phyloP scores from a whole-genome alignment of 2,329 filamentous ascomycete species.

The Talaromyces sp. region DNA sequence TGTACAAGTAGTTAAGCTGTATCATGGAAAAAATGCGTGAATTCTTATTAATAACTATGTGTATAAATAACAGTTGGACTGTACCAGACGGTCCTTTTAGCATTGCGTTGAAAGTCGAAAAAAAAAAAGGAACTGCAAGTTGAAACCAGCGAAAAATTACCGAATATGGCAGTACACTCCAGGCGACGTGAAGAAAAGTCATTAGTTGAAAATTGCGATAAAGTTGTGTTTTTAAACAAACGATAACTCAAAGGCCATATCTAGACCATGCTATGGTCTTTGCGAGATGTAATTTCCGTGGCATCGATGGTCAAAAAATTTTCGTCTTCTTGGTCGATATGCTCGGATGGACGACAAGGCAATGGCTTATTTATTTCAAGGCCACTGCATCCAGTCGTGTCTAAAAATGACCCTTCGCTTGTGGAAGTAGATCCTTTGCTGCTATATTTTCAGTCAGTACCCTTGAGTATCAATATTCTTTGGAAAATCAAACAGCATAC shows the following conservation, averaged over 20 bases:
- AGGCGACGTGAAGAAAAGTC: background rate
- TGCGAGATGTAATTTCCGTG: background rate
- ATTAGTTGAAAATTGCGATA: background rate
- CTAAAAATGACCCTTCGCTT: background rate
- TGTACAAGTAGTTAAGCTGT: background rate
- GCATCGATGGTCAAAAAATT: background rate
- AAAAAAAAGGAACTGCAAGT: too few relatives aligned
- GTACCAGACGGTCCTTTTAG: background rate
- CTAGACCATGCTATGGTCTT: background rate
- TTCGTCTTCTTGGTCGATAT: background rate
- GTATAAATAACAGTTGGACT: background rate
- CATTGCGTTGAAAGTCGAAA: background rate
- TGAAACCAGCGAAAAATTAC: background rate
- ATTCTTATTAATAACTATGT: background rate
- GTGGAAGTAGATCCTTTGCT: background rate
- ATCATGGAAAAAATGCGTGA: background rate
- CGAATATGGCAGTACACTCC: background rate
- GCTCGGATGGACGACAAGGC: background rate
- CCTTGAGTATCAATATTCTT: background rate
- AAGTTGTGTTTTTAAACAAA: background rate
- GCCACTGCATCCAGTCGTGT: background rate
- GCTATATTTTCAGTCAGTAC: conserved; percentile 1
- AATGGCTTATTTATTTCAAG: background rate
- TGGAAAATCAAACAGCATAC: background rate
- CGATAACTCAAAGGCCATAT: background rate